Base-by-base conservation (phyloP, 2,329 filamentous ascomycete genomes). In the Fusarium illudens region DNA sequence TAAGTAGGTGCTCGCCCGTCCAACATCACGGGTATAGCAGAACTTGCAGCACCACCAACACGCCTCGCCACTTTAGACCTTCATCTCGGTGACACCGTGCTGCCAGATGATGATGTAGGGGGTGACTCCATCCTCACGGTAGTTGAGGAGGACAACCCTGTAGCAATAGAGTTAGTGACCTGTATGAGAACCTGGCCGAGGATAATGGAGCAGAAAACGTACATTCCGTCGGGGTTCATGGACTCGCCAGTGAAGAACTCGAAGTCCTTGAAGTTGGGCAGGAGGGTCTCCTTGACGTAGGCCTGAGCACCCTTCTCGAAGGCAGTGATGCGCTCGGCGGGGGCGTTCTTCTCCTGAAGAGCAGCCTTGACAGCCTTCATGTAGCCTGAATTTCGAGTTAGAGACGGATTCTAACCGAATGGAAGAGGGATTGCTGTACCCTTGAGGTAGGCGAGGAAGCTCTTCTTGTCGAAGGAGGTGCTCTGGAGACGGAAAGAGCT, bases 151-250 rank as follows among this genome's bases (percentile, higher is more conserved):
- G 71, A 94, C 86, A 75, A 97, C 86, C 89, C 92, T 94, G 11
- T 25, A 52, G 3, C 39, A 6, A 27, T 51, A 57, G 58, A 64
- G 32, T 70, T 65, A 61, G 50, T 32, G 20, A 51, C 29, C 36
- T 25, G 15, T 5, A 22, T 25, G n/a, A n/a, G n/a, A 13, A 13
- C n/a, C 27, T 25, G 13, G 12, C 6, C 12, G 33, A 11, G 7
- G 17, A 19, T 36, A n/a, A 25, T 15, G 12, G 30, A 4, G n/a
- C 29, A 12, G 19, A 15, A 33, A 59, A 87, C 92, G 77, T 85
- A 96, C 96, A 97, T 97, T 85, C 91, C 94, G 77, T 97, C 92
- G 75, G 92, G 90, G 83, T 96, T 89, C 93, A 97, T 96, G 75
- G 89, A 91, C 86, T 96, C 90, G 84, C 95, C 94, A 75, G 92